Conservation (phyloP, 176 grass and related monocot species). For the Aegilops speltoides region DNA sequence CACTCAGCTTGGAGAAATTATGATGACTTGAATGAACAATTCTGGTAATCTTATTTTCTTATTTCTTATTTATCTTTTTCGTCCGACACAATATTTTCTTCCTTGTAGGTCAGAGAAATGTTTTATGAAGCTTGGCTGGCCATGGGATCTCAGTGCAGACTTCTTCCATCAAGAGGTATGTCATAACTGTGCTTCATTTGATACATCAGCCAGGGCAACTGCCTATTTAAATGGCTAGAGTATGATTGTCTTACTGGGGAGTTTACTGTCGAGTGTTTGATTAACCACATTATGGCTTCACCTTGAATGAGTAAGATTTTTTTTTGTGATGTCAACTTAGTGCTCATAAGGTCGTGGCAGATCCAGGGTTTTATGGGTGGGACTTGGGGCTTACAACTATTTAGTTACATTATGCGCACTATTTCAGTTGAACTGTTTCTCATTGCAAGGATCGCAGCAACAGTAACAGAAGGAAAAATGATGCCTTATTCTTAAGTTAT, state of each 20-base stretch:
- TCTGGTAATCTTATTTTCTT: conserved; percentile 51
- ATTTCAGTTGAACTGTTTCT: background rate
- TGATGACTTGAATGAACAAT: conserved; percentile 74
- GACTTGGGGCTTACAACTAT: background rate
- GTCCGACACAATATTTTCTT: background rate
- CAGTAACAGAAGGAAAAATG: background rate
- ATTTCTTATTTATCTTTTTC: background rate
- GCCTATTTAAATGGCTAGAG: background rate
- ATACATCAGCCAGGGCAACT: conserved; percentile 5
- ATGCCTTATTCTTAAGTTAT: conserved; percentile 1
- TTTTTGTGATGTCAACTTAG: background rate
- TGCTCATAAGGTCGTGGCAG: background rate
- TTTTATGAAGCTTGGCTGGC: conserved; percentile 53
- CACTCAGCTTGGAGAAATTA: conserved; percentile 87
- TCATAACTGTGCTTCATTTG: conserved; percentile 29
- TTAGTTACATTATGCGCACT: background rate
- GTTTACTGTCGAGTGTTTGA: background rate
- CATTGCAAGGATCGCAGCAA: background rate
- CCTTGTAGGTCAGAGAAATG: conserved; percentile 62
- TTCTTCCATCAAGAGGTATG: conserved; percentile 52
- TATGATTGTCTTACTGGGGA: conserved; percentile 3
- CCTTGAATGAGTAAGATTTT: background rate
- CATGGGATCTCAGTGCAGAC: conserved; percentile 33
- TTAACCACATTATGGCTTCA: conserved; percentile 21
- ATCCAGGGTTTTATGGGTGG: background rate